Base-by-base conservation (phyloP, 2,329 filamentous ascomycete species). In the Podosphaera xanthii region DNA sequence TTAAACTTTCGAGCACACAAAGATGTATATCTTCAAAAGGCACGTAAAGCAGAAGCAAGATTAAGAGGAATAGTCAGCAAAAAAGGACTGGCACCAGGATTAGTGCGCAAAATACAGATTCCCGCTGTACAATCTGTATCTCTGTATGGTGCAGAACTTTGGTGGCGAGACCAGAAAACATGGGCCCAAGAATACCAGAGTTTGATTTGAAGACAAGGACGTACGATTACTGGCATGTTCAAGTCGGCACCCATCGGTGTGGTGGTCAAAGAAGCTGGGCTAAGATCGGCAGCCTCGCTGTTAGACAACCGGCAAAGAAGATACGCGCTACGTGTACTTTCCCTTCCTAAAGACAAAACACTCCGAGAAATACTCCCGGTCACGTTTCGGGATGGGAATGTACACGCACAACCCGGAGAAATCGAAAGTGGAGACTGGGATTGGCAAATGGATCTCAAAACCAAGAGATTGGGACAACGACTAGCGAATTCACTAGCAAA, bases 361-460 rank as follows among this genome's bases (percentile, higher is more conserved):
- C 6, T 40, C 10, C 36, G 36, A 3, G 22, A 46, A 3, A 57
- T 57, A 14, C 36, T 46, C 6, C 22, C 22, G 14, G 36, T 30
- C 34, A 46, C 38, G 3, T 22, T 57, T 55, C 34, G 52, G 3
- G 52, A 14, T 12, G 52, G 52, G n/a, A 34, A 54, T n/a, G 34
- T 36, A n/a, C 52, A 54, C 52, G 52, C 34, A 35, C 52, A 54
- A n/a, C 52, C 34, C 6, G 52, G 52, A 40, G 22, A 78, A 22
- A 52, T 52, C 1, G 8, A 52, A 34, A 31, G 22, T 31, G 12
- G 2, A 52, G 48, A 52, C 8, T 52, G 30, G 30, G 48, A 52
- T 8, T 31, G 48, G 48, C 1, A 1, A 8, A 31, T 7, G 8
- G 48, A 34, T 33, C 22, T 7, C 22, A 34, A 52, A 34, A 1